A percentile compares a stretch with the other conserved stretches of the same genome.
Evolutionary conservation across 1,284 basidiomycete species (phyloP).

Genomic region (Erythrobasidium hasegawianum): DNA sequence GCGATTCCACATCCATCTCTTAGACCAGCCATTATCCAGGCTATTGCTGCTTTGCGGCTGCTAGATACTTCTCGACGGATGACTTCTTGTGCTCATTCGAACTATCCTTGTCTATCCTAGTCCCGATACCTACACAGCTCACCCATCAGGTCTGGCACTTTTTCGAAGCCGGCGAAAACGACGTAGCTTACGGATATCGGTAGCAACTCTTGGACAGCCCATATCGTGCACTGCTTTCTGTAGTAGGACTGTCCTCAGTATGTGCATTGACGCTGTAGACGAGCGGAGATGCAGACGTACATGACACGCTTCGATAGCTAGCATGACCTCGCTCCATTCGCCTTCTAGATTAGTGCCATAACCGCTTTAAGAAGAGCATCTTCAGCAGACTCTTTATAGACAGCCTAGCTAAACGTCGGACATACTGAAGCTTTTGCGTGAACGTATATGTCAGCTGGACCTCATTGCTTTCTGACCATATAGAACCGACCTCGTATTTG

Average conservation of each 20-base stretch:
- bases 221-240: conserved; percentile 26
- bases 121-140: conserved; percentile 18
- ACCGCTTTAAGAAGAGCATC: conserved; percentile 19
- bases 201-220: conserved; percentile 33
- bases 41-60: conserved; percentile 3
- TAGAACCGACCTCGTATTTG: conserved; percentile 27
- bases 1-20: too few species aligned
- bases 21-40: not conserved
- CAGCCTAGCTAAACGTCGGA: too few species aligned
- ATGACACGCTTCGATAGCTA: conserved; percentile 31
- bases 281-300: too few species aligned
- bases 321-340: conserved; percentile 35
- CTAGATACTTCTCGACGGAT: conserved; percentile 25
- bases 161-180: not conserved
- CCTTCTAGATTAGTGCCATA: conserved; percentile 34
- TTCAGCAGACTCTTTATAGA: not conserved
- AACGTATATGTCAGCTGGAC: not conserved
- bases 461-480: too few species aligned
- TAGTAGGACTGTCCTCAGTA: too few species aligned
- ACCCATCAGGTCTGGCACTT: too few species aligned
- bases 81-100: conserved; percentile 31
- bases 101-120: conserved; percentile 35
- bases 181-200: conserved; percentile 13
- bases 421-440: conserved; percentile 30
- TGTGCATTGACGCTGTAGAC: too few species aligned